phyloP scores from a whole-genome alignment of 345 rosid genomes.

The Cardiospermum halicacabum region DNA sequence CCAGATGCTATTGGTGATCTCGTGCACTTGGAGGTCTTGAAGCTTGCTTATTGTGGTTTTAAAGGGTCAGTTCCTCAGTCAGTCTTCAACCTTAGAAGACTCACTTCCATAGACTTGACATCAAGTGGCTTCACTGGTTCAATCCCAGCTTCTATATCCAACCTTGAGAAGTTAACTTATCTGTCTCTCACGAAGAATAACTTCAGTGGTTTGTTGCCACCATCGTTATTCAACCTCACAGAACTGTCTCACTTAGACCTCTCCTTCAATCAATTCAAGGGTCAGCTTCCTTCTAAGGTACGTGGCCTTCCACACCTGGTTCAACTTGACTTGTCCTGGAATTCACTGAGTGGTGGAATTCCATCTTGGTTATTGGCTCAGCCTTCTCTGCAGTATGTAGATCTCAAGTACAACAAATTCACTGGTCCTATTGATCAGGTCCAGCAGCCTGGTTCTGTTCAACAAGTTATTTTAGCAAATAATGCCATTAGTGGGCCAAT shows the following conservation, averaged over 20 bases:
- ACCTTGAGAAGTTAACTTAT: neutral
- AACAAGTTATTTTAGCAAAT: neutral
- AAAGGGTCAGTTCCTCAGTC: neutral
- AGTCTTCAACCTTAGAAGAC: neutral
- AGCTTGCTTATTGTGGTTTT: neutral
- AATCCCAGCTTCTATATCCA: neutral
- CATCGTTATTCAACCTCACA: too few species aligned
- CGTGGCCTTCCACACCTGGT: neutral
- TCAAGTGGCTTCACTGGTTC: neutral
- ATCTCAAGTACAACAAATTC: constrained; percentile 2
- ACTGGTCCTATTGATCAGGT: neutral
- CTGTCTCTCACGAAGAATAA: too few species aligned
- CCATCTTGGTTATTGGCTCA: constrained; percentile 10
- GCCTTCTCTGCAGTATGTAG: neutral
- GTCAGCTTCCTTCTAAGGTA: too few species aligned
- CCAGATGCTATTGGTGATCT: neutral
- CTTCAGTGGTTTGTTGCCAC: neutral
- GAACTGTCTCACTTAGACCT: too few species aligned
- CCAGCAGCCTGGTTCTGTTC: neutral
- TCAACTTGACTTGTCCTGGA: neutral
- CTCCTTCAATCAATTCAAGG: too few species aligned
- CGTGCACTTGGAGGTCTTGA: neutral
- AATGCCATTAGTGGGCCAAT: neutral
- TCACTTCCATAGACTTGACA: neutral
- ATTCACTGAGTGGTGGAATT: neutral